Percentiles rank a stretch among this genome's conserved stretches.
Conservation (phyloP, 306 rosid species). For the Malus asiatica region DNA sequence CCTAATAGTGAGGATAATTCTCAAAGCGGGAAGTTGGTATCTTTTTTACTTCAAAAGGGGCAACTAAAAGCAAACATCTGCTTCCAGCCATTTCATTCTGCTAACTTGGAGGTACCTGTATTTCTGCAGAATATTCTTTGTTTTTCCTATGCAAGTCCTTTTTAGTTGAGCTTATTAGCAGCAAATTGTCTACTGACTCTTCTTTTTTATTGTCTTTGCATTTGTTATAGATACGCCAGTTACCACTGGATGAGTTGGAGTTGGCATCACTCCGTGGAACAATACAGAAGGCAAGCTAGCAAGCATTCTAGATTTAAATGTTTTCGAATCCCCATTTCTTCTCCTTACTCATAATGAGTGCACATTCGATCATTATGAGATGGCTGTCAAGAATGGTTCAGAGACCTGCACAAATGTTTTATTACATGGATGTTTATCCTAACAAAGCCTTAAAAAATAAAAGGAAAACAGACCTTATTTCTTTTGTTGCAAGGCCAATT, state of each 20-base stretch:
- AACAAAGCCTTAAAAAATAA: neutral
- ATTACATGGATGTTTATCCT: neutral
- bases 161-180: neutral
- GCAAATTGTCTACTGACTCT: neutral
- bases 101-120: constrained; percentile 76
- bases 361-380: neutral
- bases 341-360: neutral
- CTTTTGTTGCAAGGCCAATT: neutral
- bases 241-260: constrained; percentile 88
- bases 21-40: constrained; percentile 47
- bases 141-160: constrained; percentile 13
- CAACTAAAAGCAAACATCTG: constrained; percentile 57
- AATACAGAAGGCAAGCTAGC: constrained; percentile 66
- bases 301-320: constrained; percentile 9
- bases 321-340: constrained; percentile 10
- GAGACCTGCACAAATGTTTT: neutral
- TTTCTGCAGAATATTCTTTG: constrained; percentile 6
- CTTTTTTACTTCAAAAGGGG: constrained; percentile 76
- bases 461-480: neutral
- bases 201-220: neutral
- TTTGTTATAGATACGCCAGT: constrained; percentile 53
- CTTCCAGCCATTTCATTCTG: constrained; percentile 66
- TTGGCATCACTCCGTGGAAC: constrained; percentile 89
- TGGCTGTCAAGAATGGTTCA: neutral
- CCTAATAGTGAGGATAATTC: constrained; percentile 43